Evolutionary conservation across 306 rosid species (phyloP), one percentile per base, ranked within the genome.

Genomic region (Oemleria cerasiformis): DNA sequence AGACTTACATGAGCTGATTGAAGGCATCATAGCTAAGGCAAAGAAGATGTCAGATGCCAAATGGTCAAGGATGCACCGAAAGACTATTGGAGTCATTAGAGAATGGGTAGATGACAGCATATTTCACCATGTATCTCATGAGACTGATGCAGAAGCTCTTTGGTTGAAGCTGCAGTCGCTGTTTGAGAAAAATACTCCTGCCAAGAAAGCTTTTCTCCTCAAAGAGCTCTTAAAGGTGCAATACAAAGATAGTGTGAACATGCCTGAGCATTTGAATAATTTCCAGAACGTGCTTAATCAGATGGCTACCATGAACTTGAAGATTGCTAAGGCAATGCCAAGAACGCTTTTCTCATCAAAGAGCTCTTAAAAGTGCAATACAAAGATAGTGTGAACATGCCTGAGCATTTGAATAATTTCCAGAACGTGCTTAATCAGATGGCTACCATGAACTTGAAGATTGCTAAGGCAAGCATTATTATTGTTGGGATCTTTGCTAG

Each of bases 301-400:
- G 30, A 25, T 25, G 1, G 1, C 30, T 25, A 25, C 2, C 30
- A 25, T 65, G 68, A 17, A 42, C 6, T 13, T 61, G 47, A 51
- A 40, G 19, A 14, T 45, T 41, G 67, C 53, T 8, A 50, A 43
- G 14, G 71, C n/a, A n/a, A n/a, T 7, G 4, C 59, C 2, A 54
- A 54, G 7, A 66, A 72, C 39, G 36, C 44, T 9, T 72, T 66
- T 3, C 8, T 13, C 11, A 40, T 54, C 1, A 57, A 30, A 13
- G 63, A 42, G 45, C 57, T 73, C 9, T 38, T 34, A 8, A 51
- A 44, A 17, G 19, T 74, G 15, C 63, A 47, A 43, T 70, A 60
- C 34, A 67, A 25, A 3, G 48, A 57, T 1, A 45, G 42, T 6
- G 9, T 30, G 16, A 15, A 21, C 21, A 43, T 60, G 3, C n/a